phyloP scores from a whole-genome alignment of 495 filamentous ascomycete species.

The Xylaria palmicola region DNA sequence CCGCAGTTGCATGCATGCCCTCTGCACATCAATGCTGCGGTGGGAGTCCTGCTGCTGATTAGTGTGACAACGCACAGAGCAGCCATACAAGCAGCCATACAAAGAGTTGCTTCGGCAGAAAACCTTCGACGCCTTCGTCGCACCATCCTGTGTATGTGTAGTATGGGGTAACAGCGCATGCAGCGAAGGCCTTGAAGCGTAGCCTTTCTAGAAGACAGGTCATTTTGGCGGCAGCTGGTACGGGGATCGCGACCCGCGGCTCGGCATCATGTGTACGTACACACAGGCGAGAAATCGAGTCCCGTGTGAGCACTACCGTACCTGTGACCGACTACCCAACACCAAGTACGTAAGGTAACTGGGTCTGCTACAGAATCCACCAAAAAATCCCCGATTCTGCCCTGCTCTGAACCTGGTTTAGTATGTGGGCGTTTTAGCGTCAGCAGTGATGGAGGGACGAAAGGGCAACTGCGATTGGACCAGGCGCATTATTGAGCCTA shows the following conservation, averaged over 20 bases:
- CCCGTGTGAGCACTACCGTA: too few relatives aligned
- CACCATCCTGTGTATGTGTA: neutral
- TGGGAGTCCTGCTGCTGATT: conserved; percentile 1
- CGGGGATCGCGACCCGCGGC: neutral
- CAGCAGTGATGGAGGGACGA: neutral
- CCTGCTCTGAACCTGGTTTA: conserved; percentile 10
- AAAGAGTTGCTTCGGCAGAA: neutral
- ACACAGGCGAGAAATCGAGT: too few relatives aligned
- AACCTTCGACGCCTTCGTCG: neutral
- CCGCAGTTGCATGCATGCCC: neutral
- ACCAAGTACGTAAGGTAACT: too few relatives aligned
- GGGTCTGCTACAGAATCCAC: neutral
- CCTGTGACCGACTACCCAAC: too few relatives aligned
- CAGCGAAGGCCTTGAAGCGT: neutral
- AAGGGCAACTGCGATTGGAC: neutral
- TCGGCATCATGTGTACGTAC: neutral
- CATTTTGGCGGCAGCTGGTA: neutral
- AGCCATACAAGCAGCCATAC: neutral
- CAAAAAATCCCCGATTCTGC: conserved; percentile 7
- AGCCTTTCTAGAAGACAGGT: neutral
- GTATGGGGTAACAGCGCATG: neutral
- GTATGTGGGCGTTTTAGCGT: neutral
- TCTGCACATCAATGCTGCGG: conserved; percentile 7
- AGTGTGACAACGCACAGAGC: neutral
- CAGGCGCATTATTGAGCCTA: neutral